Percentiles rank a stretch among this genome's conserved stretches.
Evolutionary conservation across 441 rosid genomes (phyloP).

Genomic region (Brassica balearica): DNA sequence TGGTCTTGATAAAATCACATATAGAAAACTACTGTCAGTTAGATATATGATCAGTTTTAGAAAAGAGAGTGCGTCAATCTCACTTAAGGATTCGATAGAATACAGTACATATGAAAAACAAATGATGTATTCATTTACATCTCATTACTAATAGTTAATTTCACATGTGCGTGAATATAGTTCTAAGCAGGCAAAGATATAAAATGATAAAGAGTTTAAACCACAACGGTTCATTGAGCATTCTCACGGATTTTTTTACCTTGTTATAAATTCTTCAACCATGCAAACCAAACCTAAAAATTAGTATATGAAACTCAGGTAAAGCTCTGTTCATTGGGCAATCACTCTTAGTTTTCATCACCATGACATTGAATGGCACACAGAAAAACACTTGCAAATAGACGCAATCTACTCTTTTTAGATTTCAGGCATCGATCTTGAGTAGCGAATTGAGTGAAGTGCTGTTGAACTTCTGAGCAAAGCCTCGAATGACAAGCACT

Average conservation of each 20-base stretch:
- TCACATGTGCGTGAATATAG: not conserved
- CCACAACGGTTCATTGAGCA: not conserved
- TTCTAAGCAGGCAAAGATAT: not conserved
- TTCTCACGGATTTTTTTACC: not conserved
- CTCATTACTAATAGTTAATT: not conserved
- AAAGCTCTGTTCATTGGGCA: not conserved
- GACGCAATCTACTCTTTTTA: not conserved
- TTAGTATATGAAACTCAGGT: not conserved
- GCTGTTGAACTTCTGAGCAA: constrained; percentile 96
- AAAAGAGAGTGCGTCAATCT: not conserved
- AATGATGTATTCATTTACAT: not conserved
- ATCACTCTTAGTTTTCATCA: constrained; percentile 13
- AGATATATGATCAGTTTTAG: not conserved
- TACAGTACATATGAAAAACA: not conserved
- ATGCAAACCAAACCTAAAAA: not conserved
- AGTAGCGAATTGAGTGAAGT: constrained; percentile 96
- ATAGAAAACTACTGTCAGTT: not conserved
- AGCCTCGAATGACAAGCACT: constrained; percentile 87
- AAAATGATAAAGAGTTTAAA: not conserved
- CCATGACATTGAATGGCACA: constrained; percentile 21
- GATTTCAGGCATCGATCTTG: constrained; percentile 71
- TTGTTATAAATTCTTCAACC: not conserved
- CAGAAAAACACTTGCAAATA: constrained; percentile 19
- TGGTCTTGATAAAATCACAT: not conserved
- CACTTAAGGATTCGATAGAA: not conserved